Base-by-base conservation (phyloP, 805 yeast species). In the Lipomyces sp. region DNA sequence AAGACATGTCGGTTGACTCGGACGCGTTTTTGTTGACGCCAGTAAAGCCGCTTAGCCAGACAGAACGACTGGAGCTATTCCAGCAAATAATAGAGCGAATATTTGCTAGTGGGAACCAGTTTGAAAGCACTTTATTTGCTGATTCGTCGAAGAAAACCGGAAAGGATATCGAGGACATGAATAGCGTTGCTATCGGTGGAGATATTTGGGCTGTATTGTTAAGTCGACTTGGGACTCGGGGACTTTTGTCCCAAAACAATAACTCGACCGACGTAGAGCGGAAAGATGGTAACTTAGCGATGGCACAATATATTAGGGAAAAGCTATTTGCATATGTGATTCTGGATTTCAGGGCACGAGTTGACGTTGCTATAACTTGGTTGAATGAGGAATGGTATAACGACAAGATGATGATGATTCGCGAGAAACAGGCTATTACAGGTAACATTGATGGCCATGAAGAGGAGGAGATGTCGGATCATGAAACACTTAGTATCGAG, bases 381-480 rank as follows among this genome's bases (percentile, higher is more conserved):
- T 79, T 95, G 63, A 93, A 90, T 73, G 99, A 95, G 78, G 99
- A 95, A 77, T 95, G 97, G 96, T 87, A 86, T 78, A 81, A 85
- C 59, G 90, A 88, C 73, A 79, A 74, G 64, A 83, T 84, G 77
- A 54, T 7, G 39, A 32, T 7, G 39, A 32, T 37, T n/a, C 62
- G 50, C 33, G 15, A 54, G 51, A 62, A 51, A 7, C 13, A 8
- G 29, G 7, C 51, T 10, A 59, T 18, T 13, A 33, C 24, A 24
- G 24, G 66, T 34, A 62, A 74, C 42, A 24, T 24, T 24, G 24
- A 24, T 24, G 65, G 65, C 70, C 75, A 72, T 6, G 72, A 66
- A 34, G 70, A 68, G 45, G 71, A 72, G 57, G 67, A 10, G 73
- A 42, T 24, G 24, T 24, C 24, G 24, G 24, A 24, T 24, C 24